phyloP scores from a whole-genome alignment of 176 grass and related monocot species.

The Aegilops tauschii region DNA sequence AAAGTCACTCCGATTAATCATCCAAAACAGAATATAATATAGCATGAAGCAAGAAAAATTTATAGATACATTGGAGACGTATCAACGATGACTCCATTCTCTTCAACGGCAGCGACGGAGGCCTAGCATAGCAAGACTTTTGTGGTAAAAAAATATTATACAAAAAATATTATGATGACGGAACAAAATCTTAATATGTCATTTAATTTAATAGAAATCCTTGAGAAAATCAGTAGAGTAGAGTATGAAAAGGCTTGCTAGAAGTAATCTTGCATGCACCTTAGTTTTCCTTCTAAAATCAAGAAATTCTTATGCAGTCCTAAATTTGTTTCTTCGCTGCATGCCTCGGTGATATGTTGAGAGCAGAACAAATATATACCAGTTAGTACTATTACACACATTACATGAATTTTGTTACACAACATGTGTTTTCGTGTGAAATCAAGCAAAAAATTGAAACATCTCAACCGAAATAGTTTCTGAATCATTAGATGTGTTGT shows the following conservation, averaged over 20 bases:
- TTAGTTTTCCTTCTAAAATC: slow-evolving; percentile 86
- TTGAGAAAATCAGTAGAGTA: background rate
- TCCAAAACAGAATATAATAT: too few relatives aligned
- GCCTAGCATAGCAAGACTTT: background rate
- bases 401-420: background rate
- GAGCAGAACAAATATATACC: slow-evolving; percentile 18
- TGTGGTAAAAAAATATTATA: background rate
- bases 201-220: slow-evolving; percentile 8
- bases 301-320: slow-evolving; percentile 80
- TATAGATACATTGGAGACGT: too few relatives aligned
- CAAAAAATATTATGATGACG: slow-evolving; percentile 12
- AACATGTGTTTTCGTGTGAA: too few relatives aligned
- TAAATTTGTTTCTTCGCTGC: slow-evolving; percentile 73
- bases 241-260: slow-evolving; percentile 14
- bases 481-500: too few relatives aligned
- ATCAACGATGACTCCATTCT: too few relatives aligned
- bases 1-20: too few relatives aligned
- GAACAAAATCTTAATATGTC: slow-evolving; percentile 1
- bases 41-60: too few relatives aligned
- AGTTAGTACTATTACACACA: slow-evolving; percentile 39
- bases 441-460: too few relatives aligned
- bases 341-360: slow-evolving; percentile 78
- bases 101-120: too few relatives aligned
- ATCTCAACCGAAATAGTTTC: too few relatives aligned
- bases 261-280: slow-evolving; percentile 47